Base-by-base conservation (phyloP, 2,329 filamentous ascomycete species). In the Alternaria longipes region DNA sequence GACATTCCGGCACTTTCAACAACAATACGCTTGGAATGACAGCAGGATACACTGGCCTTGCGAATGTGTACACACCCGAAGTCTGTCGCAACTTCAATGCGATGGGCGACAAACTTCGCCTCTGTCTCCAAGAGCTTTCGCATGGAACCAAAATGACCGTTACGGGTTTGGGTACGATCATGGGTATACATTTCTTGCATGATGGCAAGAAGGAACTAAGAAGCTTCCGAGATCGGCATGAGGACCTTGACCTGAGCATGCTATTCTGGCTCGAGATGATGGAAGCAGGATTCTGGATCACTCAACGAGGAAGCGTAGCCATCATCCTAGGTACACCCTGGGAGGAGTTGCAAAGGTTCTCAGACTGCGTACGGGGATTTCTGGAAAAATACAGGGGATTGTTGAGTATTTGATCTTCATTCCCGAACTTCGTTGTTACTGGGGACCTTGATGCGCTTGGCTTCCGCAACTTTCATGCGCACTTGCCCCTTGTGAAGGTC, bases 1-100 rank as follows among this genome's bases (percentile, higher is more conserved):
- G 80, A 0, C 88, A 90, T 67, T 85, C 87, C 0, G 88, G 88
- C 2, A 90, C 89, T 0, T 90, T 89, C 74, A 90, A 90, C 73
- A 91, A 91, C 71, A 91, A 91, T 72, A 82, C 83, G 2, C 75
- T 90, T 7, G 84, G 84, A 2, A 90, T 90, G 82, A 79, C 81
- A 24, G 85, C 86, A 8, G 88, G 88, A 1, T 72, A 79, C 36
- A 77, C 74, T 5, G 83, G 78, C 1, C 60, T 81, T 4, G 70
- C 73, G 34, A 56, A 78, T 24, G 63, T 81, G 8, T 81, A 75
- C 58, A 80, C 32, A 7, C 32, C 32, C 12, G 32, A 36, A 16
- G 32, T 36, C 76, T 70, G 70, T 9, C 36, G 47, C 32, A 65
- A 67, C 34, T 73, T 80, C 28, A 78, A 76, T 53, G 61, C 60